phyloP scores from a whole-genome alignment of 1,284 basidiomycete genomes.

The Cutaneotrichosporon daszewskae region DNA sequence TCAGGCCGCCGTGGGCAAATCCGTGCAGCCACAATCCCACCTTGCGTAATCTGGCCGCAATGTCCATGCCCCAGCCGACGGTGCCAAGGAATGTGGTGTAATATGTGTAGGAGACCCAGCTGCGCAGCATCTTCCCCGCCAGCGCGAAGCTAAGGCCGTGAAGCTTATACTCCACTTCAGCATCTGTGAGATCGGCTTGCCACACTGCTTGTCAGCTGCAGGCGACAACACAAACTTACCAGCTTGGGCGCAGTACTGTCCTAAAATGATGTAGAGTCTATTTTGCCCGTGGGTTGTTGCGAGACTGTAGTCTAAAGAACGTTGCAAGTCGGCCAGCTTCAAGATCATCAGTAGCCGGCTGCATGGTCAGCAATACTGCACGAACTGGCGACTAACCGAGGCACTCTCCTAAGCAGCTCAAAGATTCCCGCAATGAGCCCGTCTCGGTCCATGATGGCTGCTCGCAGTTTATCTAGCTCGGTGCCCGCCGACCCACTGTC shows the following conservation, averaged over 20 bases:
- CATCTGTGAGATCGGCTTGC: slow-evolving; percentile 58
- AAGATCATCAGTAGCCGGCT: slow-evolving; percentile 46
- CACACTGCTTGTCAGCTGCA: slow-evolving; percentile 60
- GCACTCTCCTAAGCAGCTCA: slow-evolving; percentile 73
- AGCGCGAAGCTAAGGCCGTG: slow-evolving; percentile 23
- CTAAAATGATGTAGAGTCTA: slow-evolving; percentile 85
- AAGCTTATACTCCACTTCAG: slow-evolving; percentile 8
- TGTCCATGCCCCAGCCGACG: slow-evolving; percentile 56
- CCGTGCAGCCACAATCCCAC: slow-evolving; percentile 58
- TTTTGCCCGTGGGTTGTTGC: slow-evolving; percentile 58
- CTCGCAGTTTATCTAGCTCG: slow-evolving; percentile 57
- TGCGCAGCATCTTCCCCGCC: slow-evolving; percentile 13
- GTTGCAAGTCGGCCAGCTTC: slow-evolving; percentile 60
- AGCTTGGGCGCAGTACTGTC: slow-evolving; percentile 70
- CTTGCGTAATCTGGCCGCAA: slow-evolving; percentile 59
- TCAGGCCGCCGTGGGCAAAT: slow-evolving; percentile 31
- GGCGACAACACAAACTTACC: slow-evolving; percentile 16
- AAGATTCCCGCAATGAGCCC: slow-evolving; percentile 77
- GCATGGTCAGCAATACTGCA: background rate
- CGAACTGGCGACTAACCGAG: slow-evolving; percentile 53
- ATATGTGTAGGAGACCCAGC: slow-evolving; percentile 26
- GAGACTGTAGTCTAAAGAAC: slow-evolving; percentile 54
- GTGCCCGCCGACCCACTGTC: slow-evolving; percentile 63
- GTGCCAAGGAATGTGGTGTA: slow-evolving; percentile 33
- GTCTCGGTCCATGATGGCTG: slow-evolving; percentile 69